Percentiles rank a stretch among this genome's conserved stretches.
These are phyloP conservation scores for Sclerotinia subarctica DNA, from an alignment of 2,329 filamentous ascomycete species.

Conservation along the genomic window DNA sequence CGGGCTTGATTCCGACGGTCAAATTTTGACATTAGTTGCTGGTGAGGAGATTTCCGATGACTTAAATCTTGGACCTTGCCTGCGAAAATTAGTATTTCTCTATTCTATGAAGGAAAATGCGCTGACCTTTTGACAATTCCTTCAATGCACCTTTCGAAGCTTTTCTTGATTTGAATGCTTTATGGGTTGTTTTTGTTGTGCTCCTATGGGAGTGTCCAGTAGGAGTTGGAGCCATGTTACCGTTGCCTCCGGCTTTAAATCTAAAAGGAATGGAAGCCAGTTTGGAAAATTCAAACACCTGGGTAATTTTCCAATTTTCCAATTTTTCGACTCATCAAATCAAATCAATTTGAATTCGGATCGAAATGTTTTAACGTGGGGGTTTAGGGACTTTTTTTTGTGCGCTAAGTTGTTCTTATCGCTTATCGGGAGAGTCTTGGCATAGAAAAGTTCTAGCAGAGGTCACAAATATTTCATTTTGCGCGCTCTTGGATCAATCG, in stretches of 20 bases:
- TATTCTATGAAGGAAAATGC: slow-evolving; percentile 11
- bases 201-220: slow-evolving; percentile 81
- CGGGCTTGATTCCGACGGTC: slow-evolving; percentile 93
- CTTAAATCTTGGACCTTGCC: slow-evolving; percentile 76
- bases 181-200: slow-evolving; percentile 85
- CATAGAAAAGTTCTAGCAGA: slow-evolving; percentile 14
- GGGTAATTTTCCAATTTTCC: slow-evolving; percentile 5
- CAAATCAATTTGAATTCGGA: slow-evolving; percentile 11
- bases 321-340: not conserved
- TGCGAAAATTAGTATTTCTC: slow-evolving; percentile 40
- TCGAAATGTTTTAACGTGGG: slow-evolving; percentile 15
- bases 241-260: slow-evolving; percentile 71
- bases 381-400: slow-evolving; percentile 16
- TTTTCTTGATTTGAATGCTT: slow-evolving; percentile 89
- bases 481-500: not conserved
- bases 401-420: slow-evolving; percentile 25
- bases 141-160: slow-evolving; percentile 84
- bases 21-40: slow-evolving; percentile 96
- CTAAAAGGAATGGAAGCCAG: slow-evolving; percentile 75
- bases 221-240: slow-evolving; percentile 70
- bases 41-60: slow-evolving; percentile 82
- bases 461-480: slow-evolving; percentile 13
- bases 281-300: slow-evolving; percentile 39
- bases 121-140: slow-evolving; percentile 74
- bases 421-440: slow-evolving; percentile 18